Evolutionary conservation across 2,329 filamentous ascomycete species (phyloP), one percentile per base, ranked within the genome.

Genomic region (Cordyceps cateniannulata): DNA sequence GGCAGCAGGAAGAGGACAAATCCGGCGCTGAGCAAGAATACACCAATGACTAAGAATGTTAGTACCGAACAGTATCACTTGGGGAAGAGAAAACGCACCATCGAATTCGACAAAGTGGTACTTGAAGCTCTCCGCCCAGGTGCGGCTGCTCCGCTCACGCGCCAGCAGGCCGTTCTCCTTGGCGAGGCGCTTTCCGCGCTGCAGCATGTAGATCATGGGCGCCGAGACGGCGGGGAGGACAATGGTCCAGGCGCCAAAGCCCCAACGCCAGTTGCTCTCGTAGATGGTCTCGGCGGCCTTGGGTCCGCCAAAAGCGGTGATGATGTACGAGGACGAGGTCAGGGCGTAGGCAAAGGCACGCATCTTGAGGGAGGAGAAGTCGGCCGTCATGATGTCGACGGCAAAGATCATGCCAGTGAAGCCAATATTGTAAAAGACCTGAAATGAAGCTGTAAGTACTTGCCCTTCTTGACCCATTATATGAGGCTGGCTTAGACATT

Each of bases 351-450:
- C 66, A 29, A 75, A 62, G 51, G 69, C 70, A 18, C 72, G 71
- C 54, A 71, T 72, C 59, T 65, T 66, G 27, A 73, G 64, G 24
- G 64, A 66, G 42, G 65, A 71, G 38, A 65, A 71, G 56, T 74
- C 72, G 55, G 72, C 69, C 22, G 71, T 66, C 61, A 74, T 69
- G 57, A 74, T 66, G 20, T 68, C 64, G 52, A 70, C 64, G 40
- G 66, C 66, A 61, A 71, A 72, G 25, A 64, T 65, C 32, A 73
- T 62, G 29, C 69, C 70, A 42, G 66, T 67, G 56, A 63, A 66
- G 10, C 85, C 85, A 44, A 83, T 77, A 61, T 77, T 80, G 67
- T 85, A 86, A 62, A 87, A 83, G 5, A 86, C 82, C 64, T 83
- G 76, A 24, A 3, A 38, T 3, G 7, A 9, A 14, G 14, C n/a